These are phyloP conservation scores for Quercus lobata DNA, from an alignment of 331 rosid species.

Conservation along the genomic window DNA sequence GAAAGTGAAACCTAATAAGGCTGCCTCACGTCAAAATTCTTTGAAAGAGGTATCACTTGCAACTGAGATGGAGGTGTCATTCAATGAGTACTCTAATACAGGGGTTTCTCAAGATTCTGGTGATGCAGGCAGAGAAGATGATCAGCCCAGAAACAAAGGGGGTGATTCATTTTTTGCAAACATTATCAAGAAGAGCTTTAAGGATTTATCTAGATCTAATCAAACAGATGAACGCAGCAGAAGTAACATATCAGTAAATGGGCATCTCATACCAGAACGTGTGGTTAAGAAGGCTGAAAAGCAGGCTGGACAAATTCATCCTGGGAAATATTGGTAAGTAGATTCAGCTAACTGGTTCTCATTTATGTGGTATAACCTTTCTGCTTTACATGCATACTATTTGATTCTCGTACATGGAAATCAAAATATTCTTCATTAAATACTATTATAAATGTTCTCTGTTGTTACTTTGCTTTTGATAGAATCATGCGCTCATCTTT, in stretches of 20 bases:
- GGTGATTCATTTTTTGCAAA: slow-evolving; percentile 71
- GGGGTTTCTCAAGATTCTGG: slow-evolving; percentile 68
- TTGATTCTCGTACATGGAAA: not conserved
- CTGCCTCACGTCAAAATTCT: slow-evolving; percentile 66
- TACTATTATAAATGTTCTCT: not conserved
- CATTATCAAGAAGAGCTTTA: slow-evolving; percentile 82
- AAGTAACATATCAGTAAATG: slow-evolving; percentile 63
- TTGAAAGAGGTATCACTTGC: slow-evolving; percentile 73
- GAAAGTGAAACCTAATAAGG: slow-evolving; percentile 59
- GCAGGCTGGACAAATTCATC: slow-evolving; percentile 81
- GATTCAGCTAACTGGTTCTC: slow-evolving; percentile 7
- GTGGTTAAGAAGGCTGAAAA: slow-evolving; percentile 86
- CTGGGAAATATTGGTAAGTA: slow-evolving; percentile 89
- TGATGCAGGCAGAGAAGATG: slow-evolving; percentile 62
- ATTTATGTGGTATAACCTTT: not conserved
- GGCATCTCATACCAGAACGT: slow-evolving; percentile 59
- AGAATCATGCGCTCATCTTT: not conserved
- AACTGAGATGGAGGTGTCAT: slow-evolving; percentile 82
- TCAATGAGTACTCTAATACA: slow-evolving; percentile 71
- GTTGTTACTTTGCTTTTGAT: not conserved
- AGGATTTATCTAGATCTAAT: slow-evolving; percentile 52
- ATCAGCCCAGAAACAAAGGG: slow-evolving; percentile 62
- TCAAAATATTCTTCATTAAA: not conserved
- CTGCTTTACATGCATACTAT: not conserved
- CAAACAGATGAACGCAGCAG: slow-evolving; percentile 44